phyloP scores from a whole-genome alignment of 371 early-diverging fungal species.

The Rozella allomycis region DNA sequence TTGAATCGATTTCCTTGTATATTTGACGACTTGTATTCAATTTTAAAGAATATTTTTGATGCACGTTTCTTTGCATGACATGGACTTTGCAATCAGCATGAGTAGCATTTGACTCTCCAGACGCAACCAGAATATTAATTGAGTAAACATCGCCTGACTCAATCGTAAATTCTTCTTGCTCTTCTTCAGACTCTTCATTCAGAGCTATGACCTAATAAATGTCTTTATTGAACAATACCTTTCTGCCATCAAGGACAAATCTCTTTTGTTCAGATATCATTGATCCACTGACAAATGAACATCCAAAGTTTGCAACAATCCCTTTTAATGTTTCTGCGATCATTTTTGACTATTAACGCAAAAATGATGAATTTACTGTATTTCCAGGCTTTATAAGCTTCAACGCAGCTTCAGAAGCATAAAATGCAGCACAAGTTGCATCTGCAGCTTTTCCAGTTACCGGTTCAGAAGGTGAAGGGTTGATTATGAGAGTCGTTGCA shows the following conservation, averaged over 20 bases:
- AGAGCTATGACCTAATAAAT: conserved; percentile 56
- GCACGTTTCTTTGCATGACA: conserved; percentile 56
- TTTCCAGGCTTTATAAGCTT: conserved; percentile 66
- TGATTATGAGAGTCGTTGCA: conserved; percentile 61
- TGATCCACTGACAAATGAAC: conserved; percentile 4
- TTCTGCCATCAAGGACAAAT: conserved; percentile 60
- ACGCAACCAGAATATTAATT: conserved; percentile 47
- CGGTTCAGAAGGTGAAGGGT: conserved; percentile 29
- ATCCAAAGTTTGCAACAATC: conserved; percentile 36
- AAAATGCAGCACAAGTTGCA: conserved; percentile 61
- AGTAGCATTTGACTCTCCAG: conserved; percentile 38
- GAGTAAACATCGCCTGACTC: conserved; percentile 62
- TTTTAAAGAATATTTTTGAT: conserved; percentile 56
- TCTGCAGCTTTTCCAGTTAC: conserved; percentile 65
- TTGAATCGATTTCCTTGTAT: conserved; percentile 41
- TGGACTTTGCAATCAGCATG: conserved; percentile 46
- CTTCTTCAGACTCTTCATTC: conserved; percentile 35
- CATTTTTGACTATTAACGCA: no score
- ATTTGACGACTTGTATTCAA: conserved; percentile 59
- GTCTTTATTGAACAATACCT: no score
- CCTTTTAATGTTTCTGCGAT: conserved; percentile 59
- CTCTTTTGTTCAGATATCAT: conserved; percentile 59
- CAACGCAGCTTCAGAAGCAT: conserved; percentile 50
- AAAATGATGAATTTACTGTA: no score
- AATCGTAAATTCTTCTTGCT: conserved; percentile 40